Evolutionary conservation across 805 yeast species (phyloP).

Genomic region (Kockiozyma suomiensis): DNA sequence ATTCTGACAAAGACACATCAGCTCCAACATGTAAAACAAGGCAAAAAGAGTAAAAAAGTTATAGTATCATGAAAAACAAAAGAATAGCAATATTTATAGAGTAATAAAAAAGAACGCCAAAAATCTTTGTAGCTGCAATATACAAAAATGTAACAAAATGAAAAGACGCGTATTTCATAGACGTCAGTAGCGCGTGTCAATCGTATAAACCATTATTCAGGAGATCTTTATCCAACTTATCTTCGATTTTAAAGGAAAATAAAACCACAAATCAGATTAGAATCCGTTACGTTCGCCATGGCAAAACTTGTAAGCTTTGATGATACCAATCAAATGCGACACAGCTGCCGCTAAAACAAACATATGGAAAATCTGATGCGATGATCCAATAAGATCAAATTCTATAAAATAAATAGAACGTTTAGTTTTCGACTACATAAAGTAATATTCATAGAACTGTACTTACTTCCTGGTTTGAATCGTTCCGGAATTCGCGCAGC

Average conservation of each 20-base stretch:
- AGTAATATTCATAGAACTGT: no score
- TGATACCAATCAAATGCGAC: slow-evolving; percentile 69
- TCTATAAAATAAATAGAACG: slow-evolving; percentile 61
- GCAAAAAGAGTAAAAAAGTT: neutral
- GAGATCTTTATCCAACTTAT: neutral
- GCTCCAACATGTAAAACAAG: no score
- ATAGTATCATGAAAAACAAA: neutral
- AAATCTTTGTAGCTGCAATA: neutral
- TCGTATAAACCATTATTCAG: neutral
- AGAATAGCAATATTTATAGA: neutral
- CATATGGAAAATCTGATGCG: slow-evolving; percentile 77
- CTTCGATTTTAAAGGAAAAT: neutral
- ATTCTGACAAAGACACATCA: no score
- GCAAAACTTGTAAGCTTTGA: slow-evolving; percentile 52
- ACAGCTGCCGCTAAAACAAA: slow-evolving; percentile 47
- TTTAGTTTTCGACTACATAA: no score
- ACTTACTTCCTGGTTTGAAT: slow-evolving; percentile 66
- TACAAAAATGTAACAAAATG: neutral
- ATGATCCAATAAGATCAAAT: slow-evolving; percentile 66
- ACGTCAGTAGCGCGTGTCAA: neutral
- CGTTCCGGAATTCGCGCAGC: slow-evolving; percentile 81
- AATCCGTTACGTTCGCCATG: slow-evolving; percentile 30
- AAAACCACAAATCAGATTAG: neutral
- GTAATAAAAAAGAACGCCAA: neutral
- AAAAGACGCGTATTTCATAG: neutral